Evolutionary conservation across 345 rosid species (phyloP).

Genomic region (Clarkia xantiana): DNA sequence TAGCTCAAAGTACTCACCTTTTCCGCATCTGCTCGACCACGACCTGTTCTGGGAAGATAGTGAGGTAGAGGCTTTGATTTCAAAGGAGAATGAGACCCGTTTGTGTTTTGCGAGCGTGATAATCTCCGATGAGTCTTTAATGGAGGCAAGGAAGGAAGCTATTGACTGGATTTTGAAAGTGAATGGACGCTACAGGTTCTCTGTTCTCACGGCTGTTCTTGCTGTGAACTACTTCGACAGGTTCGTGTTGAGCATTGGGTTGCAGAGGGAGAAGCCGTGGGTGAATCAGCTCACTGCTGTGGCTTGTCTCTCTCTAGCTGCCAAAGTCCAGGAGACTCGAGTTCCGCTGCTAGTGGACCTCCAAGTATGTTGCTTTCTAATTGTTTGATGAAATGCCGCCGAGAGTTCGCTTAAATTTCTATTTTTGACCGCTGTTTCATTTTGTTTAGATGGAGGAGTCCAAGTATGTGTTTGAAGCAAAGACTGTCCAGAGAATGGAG

Average conservation of each 20-base stretch:
- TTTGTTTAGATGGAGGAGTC: conserved; percentile 33
- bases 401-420: background rate
- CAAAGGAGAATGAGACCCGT: conserved; percentile 7
- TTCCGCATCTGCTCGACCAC: background rate
- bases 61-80: conserved; percentile 2
- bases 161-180: conserved; percentile 2
- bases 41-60: background rate
- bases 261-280: conserved; percentile 7
- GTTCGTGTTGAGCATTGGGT: background rate
- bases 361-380: conserved; percentile 1
- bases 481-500: conserved; percentile 60
- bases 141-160: conserved; percentile 3
- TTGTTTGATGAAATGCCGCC: background rate
- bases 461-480: conserved; percentile 33
- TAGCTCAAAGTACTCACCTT: conserved; percentile 4
- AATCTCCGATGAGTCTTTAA: conserved; percentile 2
- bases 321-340: conserved; percentile 8
- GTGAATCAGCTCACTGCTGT: conserved; percentile 8
- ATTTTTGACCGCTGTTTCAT: too few species aligned
- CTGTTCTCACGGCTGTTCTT: conserved; percentile 4
- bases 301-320: conserved; percentile 11
- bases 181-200: background rate
- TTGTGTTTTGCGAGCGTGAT: background rate
- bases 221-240: conserved; percentile 8
- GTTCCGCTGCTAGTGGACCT: conserved; percentile 8